Conservation (phyloP, 2,329 filamentous ascomycete genomes). For the Colletotrichum theobromicola region DNA sequence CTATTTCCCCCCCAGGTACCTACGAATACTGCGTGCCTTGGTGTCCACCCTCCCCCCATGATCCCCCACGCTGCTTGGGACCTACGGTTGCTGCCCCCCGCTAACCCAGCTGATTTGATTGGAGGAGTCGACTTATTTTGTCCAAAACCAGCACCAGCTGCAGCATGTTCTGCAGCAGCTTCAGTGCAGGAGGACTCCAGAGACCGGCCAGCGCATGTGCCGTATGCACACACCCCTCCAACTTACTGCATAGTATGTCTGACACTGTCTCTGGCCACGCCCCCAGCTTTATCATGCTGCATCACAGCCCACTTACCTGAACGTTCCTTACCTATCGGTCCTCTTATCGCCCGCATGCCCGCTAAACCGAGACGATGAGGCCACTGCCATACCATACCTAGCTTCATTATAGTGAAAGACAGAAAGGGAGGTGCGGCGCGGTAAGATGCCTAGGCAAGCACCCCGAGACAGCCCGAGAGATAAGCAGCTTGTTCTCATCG, state of each 20-base stretch:
- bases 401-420: too few relatives aligned
- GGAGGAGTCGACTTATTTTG: not conserved
- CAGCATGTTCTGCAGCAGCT: not conserved
- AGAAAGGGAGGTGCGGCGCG: too few relatives aligned
- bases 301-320: not conserved
- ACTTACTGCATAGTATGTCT: too few relatives aligned
- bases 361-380: not conserved
- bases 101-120: not conserved
- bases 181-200: not conserved
- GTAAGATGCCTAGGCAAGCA: not conserved
- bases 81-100: not conserved
- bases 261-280: not conserved
- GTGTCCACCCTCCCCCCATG: not conserved
- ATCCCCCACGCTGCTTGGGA: not conserved
- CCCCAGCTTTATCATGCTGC: conserved; percentile 19
- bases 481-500: not conserved
- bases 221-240: not conserved
- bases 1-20: too few relatives aligned
- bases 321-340: not conserved
- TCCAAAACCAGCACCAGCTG: not conserved
- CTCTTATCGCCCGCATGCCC: not conserved
- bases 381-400: not conserved
- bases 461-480: not conserved
- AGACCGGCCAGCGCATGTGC: not conserved
- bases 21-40: too few relatives aligned